Percentiles rank a stretch among this genome's conserved stretches.
Evolutionary conservation across 768 basidiomycete species (phyloP).

Genomic region (Russula griseocarnosa): DNA sequence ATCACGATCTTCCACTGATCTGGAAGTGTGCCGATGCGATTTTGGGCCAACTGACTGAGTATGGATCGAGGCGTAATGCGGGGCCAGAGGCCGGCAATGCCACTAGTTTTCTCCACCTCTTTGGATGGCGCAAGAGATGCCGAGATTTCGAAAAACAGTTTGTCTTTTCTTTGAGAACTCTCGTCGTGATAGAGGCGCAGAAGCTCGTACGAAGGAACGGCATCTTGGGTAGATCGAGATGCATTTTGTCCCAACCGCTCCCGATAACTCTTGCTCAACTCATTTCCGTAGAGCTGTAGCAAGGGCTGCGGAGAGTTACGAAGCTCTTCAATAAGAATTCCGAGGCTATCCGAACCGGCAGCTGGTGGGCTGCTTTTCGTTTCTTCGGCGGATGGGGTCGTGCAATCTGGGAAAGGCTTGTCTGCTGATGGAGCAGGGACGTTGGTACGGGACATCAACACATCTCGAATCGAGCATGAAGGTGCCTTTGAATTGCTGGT

Average conservation of each 20-base stretch:
- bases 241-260: not conserved
- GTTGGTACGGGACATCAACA: not conserved
- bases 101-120: not conserved
- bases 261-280: not conserved
- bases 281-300: not conserved
- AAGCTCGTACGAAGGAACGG: not conserved
- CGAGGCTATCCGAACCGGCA: not conserved
- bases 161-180: not conserved
- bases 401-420: not conserved
- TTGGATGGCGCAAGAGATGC: not conserved
- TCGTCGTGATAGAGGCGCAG: not conserved
- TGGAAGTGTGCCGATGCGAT: not conserved
- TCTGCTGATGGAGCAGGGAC: not conserved
- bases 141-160: not conserved
- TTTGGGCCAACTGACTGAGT: not conserved
- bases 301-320: not conserved
- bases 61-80: not conserved
- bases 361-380: not conserved
- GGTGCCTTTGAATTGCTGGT: not conserved
- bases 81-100: not conserved
- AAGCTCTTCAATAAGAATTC: not conserved
- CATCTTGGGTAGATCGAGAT: not conserved
- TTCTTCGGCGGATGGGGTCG: not conserved
- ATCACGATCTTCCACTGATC: not conserved
- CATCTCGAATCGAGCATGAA: not conserved